Base-by-base conservation (phyloP, 148 eudicot genomes). In the Amaranthus cruentus region DNA sequence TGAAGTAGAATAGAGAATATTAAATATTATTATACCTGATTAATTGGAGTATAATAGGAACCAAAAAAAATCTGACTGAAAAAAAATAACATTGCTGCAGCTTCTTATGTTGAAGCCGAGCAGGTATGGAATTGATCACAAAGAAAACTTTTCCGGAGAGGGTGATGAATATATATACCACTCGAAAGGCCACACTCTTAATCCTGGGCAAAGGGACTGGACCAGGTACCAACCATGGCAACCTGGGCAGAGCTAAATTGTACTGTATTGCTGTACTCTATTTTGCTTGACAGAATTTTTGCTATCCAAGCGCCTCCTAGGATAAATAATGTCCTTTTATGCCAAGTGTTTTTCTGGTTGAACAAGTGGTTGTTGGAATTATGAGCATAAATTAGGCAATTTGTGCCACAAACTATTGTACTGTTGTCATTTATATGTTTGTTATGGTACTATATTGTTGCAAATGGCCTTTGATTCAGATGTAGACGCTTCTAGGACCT, bases 121-220 rank as follows among this genome's bases (percentile, higher is more conserved):
- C 76, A 91, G 93, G 83, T 94, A 94, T 70, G 97, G 93, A 54
- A 54, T 83, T 51, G 96, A 91, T 52, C 98, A 94, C 85, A 94
- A 81, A 78, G 93, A 94, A 78, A 94, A 94, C 83, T 90, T 89
- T 66, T 82, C 98, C 5, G 98, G 98, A 11, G 93, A 91, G 72
- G 98, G 98, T 21, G 96, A 91, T 54, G 84, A 88, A 68, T 88
- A 89, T 75, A 94, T 94, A 55, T 94, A 94, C 80, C 98, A 94
- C 80, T 94, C 98, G 44, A 94, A 94, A 83, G 98, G 98, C 4
- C 98, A 91, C 56, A 68, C 87, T 73, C 96, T 94, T 42, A 84
- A 94, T 75, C 96, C 96, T 53, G 97, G 97, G 59, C 98, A 94
- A 82, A 90, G 96, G 83, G 87, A 94, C 81, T 94, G 98, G 98